A percentile compares a stretch with the other conserved stretches of the same genome.
Conservation (phyloP, 306 rosid species). For the Cajanus cajan region DNA sequence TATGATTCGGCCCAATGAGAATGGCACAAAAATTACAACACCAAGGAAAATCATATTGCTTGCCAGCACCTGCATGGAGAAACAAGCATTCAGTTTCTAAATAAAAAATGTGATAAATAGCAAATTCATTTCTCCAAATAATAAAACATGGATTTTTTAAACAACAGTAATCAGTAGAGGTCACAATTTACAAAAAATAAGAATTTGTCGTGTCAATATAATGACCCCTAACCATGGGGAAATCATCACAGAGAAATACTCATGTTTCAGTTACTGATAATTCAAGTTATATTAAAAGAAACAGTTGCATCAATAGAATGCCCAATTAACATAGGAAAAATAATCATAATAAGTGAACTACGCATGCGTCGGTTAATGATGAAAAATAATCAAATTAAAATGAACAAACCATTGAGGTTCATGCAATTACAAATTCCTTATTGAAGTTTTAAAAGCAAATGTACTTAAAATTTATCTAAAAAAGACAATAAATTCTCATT, state of each 20-base stretch:
- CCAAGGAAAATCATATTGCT: constrained; percentile 99
- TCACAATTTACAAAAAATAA: constrained; percentile 3
- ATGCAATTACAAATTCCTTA: neutral
- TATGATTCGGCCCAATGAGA: constrained; percentile 83
- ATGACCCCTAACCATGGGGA: neutral
- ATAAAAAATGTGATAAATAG: neutral
- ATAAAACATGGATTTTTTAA: neutral
- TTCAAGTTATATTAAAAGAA: constrained; percentile 12
- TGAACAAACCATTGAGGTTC: constrained; percentile 19
- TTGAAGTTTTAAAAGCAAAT: neutral
- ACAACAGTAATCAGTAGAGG: constrained; percentile 6
- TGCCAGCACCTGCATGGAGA: constrained; percentile 77
- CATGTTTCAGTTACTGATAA: neutral
- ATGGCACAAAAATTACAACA: constrained; percentile 89
- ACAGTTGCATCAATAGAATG: constrained; percentile 6
- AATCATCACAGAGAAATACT: neutral
- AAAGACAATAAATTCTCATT: neutral
- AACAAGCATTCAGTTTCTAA: constrained; percentile 11
- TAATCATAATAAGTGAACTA: neutral
- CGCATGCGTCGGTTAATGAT: neutral
- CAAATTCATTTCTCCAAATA: neutral
- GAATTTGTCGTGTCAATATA: neutral
- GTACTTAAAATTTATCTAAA: neutral
- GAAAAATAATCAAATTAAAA: constrained; percentile 19
- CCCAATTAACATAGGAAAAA: neutral